Percentiles rank a stretch among this genome's conserved stretches.
Conservation (phyloP, 2,329 filamentous ascomycete species). For the Diaporthe sp. region DNA sequence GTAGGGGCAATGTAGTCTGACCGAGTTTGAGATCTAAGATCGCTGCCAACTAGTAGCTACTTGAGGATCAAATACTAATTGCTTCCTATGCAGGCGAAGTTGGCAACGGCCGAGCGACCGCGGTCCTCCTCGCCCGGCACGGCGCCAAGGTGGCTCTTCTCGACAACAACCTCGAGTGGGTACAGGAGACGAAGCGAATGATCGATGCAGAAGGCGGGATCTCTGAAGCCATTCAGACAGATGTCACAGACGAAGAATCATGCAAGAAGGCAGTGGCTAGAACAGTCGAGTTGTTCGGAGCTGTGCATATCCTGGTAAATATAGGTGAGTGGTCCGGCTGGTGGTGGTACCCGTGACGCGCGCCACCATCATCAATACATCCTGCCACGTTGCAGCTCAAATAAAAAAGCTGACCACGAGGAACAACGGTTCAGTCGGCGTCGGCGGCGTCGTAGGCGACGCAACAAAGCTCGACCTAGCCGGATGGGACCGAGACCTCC, state of each 20-base stretch:
- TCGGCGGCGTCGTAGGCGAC: constrained; percentile 51
- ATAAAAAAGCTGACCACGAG: neutral
- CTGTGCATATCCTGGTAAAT: constrained; percentile 49
- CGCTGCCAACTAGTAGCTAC: neutral
- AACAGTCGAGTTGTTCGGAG: constrained; percentile 46
- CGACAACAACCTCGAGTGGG: constrained; percentile 46
- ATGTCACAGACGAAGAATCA: constrained; percentile 46
- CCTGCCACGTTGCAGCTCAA: neutral
- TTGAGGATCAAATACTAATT: neutral
- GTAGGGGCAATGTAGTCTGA: constrained; percentile 38
- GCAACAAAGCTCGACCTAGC: constrained; percentile 48
- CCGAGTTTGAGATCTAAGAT: neutral
- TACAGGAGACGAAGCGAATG: constrained; percentile 48
- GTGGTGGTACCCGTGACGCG: too few species aligned
- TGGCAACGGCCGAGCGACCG: constrained; percentile 49
- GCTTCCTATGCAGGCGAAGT: constrained; percentile 44
- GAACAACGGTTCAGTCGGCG: constrained; percentile 46
- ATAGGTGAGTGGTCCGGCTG: constrained; percentile 41
- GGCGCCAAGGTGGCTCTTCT: constrained; percentile 48
- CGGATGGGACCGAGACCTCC: constrained; percentile 50
- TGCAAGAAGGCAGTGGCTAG: constrained; percentile 45
- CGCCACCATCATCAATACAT: too few species aligned
- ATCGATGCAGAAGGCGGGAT: constrained; percentile 48
- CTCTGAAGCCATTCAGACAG: constrained; percentile 47
- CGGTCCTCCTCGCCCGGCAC: constrained; percentile 49